Evolutionary conservation across 257 asterid genomes (phyloP).

Genomic region (Plantago major): DNA sequence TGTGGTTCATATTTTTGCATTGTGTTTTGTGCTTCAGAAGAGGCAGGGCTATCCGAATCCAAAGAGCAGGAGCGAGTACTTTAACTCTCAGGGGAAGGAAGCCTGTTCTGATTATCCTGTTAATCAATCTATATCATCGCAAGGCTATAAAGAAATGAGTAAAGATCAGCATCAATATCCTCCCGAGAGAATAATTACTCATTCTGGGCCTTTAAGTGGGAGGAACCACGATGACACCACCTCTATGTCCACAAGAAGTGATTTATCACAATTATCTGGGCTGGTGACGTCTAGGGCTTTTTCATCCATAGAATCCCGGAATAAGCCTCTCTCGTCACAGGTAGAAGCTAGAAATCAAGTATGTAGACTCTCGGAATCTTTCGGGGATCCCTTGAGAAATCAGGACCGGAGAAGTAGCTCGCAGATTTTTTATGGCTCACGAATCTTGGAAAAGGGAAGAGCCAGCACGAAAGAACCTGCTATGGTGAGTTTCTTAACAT

Average conservation of each 20-base stretch:
- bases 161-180: slow-evolving; percentile 32
- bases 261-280: slow-evolving; percentile 42
- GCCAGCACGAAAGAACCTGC: slow-evolving; percentile 33
- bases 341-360: slow-evolving; percentile 29
- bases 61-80: slow-evolving; percentile 41
- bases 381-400: slow-evolving; percentile 37
- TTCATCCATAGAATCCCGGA: slow-evolving; percentile 39
- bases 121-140: slow-evolving; percentile 32
- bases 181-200: slow-evolving; percentile 31
- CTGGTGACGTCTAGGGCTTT: slow-evolving; percentile 45
- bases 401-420: slow-evolving; percentile 33
- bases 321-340: slow-evolving; percentile 25
- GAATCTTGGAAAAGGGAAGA: slow-evolving; percentile 36
- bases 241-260: slow-evolving; percentile 14
- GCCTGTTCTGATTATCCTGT: slow-evolving; percentile 29
- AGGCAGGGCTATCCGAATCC: slow-evolving; percentile 40
- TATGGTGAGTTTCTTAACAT: slow-evolving; percentile 34
- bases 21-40: slow-evolving; percentile 37
- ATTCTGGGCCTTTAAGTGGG: slow-evolving; percentile 67
- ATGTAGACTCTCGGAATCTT: slow-evolving; percentile 37
- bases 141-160: slow-evolving; percentile 27
- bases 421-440: slow-evolving; percentile 36
- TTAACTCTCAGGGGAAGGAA: slow-evolving; percentile 36
- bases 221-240: slow-evolving; percentile 40
- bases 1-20: not conserved